Percentiles rank a stretch among this genome's conserved stretches.
These are phyloP conservation scores for Raphanus sativus DNA, from an alignment of 345 rosid species.

Conservation along the genomic window DNA sequence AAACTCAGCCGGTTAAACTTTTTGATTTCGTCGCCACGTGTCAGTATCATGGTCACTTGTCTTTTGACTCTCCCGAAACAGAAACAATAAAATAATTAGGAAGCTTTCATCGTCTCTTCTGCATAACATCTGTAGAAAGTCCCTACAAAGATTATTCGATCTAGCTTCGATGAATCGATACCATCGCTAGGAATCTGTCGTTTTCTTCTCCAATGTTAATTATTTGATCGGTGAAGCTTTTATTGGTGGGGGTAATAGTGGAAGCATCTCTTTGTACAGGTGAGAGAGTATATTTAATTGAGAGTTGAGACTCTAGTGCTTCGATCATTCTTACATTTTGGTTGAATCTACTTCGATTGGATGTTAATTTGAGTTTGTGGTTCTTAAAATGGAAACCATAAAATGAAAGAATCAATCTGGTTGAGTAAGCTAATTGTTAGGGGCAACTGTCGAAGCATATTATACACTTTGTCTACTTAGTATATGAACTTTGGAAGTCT, in stretches of 20 bases:
- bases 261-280: slow-evolving; percentile 37
- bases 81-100: slow-evolving; percentile 12
- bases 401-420: too few species aligned
- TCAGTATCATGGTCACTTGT: slow-evolving; percentile 31
- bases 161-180: slow-evolving; percentile 12
- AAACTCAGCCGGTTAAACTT: slow-evolving; percentile 31
- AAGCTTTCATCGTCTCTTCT: slow-evolving; percentile 27
- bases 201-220: neutral
- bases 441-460: too few species aligned
- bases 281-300: too few species aligned
- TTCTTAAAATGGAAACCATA: too few species aligned
- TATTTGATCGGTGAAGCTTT: slow-evolving; percentile 29
- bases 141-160: slow-evolving; percentile 34
- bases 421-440: too few species aligned
- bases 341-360: too few species aligned
- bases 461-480: neutral
- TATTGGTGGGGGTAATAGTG: slow-evolving; percentile 11
- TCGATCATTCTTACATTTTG: too few species aligned
- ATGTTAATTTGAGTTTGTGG: too few species aligned
- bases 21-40: slow-evolving; percentile 63
- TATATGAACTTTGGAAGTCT: neutral
- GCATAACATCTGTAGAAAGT: slow-evolving; percentile 45
- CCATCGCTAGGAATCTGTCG: slow-evolving; percentile 1
- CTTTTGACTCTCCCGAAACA: slow-evolving; percentile 28
- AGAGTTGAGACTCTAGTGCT: too few species aligned